A percentile compares a stretch with the other conserved stretches of the same genome.
phyloP scores from a whole-genome alignment of 306 rosid genomes.

The Trifolium dubium region DNA sequence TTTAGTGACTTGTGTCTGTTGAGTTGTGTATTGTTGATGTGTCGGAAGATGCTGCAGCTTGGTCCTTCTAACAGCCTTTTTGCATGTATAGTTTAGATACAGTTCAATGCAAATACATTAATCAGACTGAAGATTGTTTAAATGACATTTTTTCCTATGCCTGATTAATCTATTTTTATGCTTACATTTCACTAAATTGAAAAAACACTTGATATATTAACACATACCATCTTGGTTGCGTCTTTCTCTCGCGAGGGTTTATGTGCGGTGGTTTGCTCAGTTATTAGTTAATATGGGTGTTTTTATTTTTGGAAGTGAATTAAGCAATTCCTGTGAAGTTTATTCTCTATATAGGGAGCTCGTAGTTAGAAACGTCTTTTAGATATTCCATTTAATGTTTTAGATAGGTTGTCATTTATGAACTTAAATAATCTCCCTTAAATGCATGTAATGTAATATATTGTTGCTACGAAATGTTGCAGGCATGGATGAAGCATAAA shows the following conservation, averaged over 20 bases:
- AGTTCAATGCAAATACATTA: too few relatives aligned
- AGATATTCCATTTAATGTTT: slow-evolving; percentile 26
- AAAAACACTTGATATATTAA: neutral
- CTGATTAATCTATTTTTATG: neutral
- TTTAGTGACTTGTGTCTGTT: too few relatives aligned
- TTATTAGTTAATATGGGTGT: slow-evolving; percentile 2
- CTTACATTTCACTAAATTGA: neutral
- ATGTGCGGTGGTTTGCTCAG: slow-evolving; percentile 4
- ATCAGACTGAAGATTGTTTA: too few relatives aligned
- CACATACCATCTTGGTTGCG: too few relatives aligned
- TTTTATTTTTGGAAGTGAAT: neutral
- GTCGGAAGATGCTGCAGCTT: too few relatives aligned
- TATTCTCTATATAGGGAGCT: neutral
- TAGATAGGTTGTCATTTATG: slow-evolving; percentile 28
- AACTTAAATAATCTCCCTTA: slow-evolving; percentile 3
- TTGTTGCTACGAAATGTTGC: slow-evolving; percentile 39
- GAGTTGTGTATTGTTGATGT: too few relatives aligned
- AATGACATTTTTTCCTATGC: neutral
- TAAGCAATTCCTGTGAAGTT: neutral
- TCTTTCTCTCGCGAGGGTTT: slow-evolving; percentile 15
- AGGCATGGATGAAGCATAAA: slow-evolving; percentile 91
- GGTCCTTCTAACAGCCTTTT: too few relatives aligned
- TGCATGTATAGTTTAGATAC: too few relatives aligned
- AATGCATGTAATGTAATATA: slow-evolving; percentile 19
- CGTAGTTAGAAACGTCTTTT: neutral